A percentile compares a stretch with the other conserved stretches of the same genome.
Evolutionary conservation across 2,329 filamentous ascomycete genomes (phyloP).

Genomic region (Trichocomaceae sp.): DNA sequence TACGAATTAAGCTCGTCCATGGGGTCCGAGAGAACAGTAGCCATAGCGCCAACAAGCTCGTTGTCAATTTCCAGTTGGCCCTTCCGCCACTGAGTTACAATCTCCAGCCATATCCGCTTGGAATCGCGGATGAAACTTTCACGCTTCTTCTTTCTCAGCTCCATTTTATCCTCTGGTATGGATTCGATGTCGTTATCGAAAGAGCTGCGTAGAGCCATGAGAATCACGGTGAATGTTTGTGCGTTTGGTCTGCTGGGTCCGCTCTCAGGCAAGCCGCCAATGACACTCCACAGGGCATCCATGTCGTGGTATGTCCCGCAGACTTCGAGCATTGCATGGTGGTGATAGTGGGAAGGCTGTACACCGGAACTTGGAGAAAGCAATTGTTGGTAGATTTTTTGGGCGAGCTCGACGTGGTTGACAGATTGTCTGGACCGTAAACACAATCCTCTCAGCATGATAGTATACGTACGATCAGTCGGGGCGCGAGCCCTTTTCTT

Average conservation of each 20-base stretch:
- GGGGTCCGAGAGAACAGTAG: conserved; percentile 63
- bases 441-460: conserved; percentile 70
- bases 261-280: conserved; percentile 61
- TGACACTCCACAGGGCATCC: conserved; percentile 72
- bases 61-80: conserved; percentile 70
- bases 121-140: conserved; percentile 54
- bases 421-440: conserved; percentile 48
- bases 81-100: conserved; percentile 66
- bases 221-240: conserved; percentile 72
- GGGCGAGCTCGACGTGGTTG: conserved; percentile 59
- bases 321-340: conserved; percentile 80
- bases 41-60: conserved; percentile 73
- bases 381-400: conserved; percentile 73
- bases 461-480: conserved; percentile 75
- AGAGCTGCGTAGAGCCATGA: conserved; percentile 63
- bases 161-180: conserved; percentile 24
- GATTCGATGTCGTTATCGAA: conserved; percentile 27
- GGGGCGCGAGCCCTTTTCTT: conserved; percentile 83
- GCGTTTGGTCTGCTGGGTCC: conserved; percentile 59
- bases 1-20: conserved; percentile 56
- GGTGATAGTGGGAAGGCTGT: conserved; percentile 70
- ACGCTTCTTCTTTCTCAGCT: conserved; percentile 24
- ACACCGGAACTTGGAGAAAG: conserved; percentile 56
- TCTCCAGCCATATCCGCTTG: conserved; percentile 72
- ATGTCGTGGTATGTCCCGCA: conserved; percentile 69